These are phyloP conservation scores for Auxenochlorella pyrenoidosa DNA, from an alignment of 139 green algal genomes.

Conservation along the genomic window DNA sequence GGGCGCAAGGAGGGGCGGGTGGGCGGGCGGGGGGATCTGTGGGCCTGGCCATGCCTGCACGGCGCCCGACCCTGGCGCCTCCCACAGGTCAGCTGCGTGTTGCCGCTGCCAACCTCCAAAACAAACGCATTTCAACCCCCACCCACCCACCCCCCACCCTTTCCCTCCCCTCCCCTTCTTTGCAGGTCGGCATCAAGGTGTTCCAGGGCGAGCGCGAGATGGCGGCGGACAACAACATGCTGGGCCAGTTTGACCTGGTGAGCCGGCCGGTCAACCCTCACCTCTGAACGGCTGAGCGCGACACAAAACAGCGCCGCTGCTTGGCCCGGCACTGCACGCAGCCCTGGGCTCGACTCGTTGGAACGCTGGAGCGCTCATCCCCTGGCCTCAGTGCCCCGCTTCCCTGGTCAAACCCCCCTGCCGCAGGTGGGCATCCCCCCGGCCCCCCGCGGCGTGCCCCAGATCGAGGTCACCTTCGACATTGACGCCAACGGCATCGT, in stretches of 20 bases:
- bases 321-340: neutral
- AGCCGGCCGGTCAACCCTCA: neutral
- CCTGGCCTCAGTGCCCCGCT: no score
- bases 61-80: no score
- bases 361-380: no score
- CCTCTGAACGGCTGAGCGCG: neutral
- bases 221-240: slow-evolving; percentile 98
- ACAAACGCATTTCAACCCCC: no score
- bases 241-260: slow-evolving; percentile 98
- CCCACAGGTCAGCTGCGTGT: no score
- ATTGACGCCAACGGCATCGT: slow-evolving; percentile 98
- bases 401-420: no score
- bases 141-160: neutral
- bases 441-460: slow-evolving; percentile 92
- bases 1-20: no score
- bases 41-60: no score
- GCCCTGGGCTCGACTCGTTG: no score
- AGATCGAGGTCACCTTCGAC: slow-evolving; percentile 98
- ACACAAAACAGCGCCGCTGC: neutral
- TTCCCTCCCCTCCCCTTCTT: neutral
- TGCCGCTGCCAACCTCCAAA: no score
- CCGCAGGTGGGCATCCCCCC: slow-evolving; percentile 89
- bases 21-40: no score
- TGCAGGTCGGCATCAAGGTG: slow-evolving; percentile 99
- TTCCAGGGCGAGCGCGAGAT: slow-evolving; percentile 99